Base-by-base conservation (phyloP, 1,284 basidiomycete species). In the Ustilago shanxiensis region DNA sequence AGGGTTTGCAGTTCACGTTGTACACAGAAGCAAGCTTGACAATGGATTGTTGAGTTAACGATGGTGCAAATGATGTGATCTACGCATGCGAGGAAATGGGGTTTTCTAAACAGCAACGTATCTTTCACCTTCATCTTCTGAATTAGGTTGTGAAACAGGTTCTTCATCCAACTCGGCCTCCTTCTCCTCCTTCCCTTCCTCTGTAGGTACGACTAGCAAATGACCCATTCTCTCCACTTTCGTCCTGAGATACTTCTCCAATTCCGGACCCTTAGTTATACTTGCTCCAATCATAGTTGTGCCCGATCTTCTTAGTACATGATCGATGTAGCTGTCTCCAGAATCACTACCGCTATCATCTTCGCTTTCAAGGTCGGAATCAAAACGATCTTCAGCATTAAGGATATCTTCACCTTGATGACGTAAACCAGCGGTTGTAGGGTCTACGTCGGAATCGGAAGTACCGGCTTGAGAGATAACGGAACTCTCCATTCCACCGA, bases 161-260 rank as follows among this genome's bases (percentile, higher is more conserved):
- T 44, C 54, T 13, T 66, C 54, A 24, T 58, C 35, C 4, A 4
- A 50, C 8, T 52, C 31, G 16, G 20, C 51, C 22, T 45, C 45
- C 16, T 26, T 45, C 3, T 49, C 6, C n/a, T 18, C 13, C 13
- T 3, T 11, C n/a, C 33, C 35, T 37, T n/a, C 11, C 60, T 54
- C 9, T 54, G 55, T 1, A n/a, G 89, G 89, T 22, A 94, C 85
- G 29, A 92, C 90, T 28, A 97, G 87, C 88, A 96, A 91, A 87
- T 99, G 96, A 11, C 97, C 97, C 97, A 99, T 99, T 68, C 92
- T 89, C 83, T 95, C 89, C 22, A 99, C 91, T 87, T 99, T 99
- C 54, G 97, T 99, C 83, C 93, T 90, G 80, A 99, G 87, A 85
- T 99, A 99, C 87, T 93, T 95, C 83, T 99, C 95, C 79, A 99